phyloP scores from a whole-genome alignment of 768 basidiomycete species.

The Kwoniella sp. region DNA sequence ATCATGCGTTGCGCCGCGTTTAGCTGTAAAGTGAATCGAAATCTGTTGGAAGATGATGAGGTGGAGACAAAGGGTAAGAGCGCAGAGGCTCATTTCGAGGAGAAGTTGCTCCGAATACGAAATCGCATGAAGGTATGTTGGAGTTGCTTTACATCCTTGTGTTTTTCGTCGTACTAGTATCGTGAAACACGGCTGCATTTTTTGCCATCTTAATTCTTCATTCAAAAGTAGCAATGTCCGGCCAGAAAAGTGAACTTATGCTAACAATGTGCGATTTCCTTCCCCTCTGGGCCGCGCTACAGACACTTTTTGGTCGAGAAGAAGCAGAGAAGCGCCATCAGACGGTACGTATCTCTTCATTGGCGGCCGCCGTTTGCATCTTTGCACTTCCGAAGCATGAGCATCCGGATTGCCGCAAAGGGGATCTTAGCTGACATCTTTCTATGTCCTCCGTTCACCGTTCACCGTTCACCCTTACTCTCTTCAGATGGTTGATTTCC shows the following conservation, averaged over 20 bases:
- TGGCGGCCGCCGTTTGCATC: too few species aligned
- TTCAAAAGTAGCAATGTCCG: too few species aligned
- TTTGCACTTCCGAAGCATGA: too few species aligned
- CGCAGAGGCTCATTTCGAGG: constrained; percentile 79
- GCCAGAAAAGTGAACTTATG: neutral
- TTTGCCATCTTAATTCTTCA: too few species aligned
- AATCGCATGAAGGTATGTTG: constrained; percentile 66
- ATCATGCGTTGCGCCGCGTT: constrained; percentile 71
- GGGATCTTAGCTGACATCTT: neutral
- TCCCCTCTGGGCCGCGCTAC: neutral
- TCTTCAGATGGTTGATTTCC: constrained; percentile 66
- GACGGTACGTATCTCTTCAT: constrained; percentile 59
- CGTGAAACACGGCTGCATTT: too few species aligned
- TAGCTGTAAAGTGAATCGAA: constrained; percentile 37
- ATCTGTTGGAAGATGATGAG: constrained; percentile 56
- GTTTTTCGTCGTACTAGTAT: too few species aligned
- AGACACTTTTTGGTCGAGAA: constrained; percentile 68
- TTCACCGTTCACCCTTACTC: neutral
- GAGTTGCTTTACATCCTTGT: too few species aligned
- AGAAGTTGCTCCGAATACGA: constrained; percentile 76
- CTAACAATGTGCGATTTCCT: neutral
- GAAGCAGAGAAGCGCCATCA: constrained; percentile 73
- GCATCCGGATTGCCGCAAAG: too few species aligned
- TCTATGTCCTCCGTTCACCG: neutral
- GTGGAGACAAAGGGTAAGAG: constrained; percentile 56